Base-by-base conservation (phyloP, 2,329 filamentous ascomycete genomes). In the Pseudocercospora fuligena region DNA sequence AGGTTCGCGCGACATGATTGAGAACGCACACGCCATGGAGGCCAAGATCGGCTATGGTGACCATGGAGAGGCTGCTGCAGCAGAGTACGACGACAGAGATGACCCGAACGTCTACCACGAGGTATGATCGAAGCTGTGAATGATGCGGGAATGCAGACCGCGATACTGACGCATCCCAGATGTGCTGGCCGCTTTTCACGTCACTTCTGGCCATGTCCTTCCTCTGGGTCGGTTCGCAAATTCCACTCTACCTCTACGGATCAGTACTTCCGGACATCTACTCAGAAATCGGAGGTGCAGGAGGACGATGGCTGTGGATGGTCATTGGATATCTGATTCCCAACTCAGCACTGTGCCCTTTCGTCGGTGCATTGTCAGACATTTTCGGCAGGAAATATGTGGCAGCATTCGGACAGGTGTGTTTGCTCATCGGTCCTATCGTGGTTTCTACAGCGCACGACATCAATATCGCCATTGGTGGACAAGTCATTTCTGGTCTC, bases 311-410 rank as follows among this genome's bases (percentile, higher is more conserved):
- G 56, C 49, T 75, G 23, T 76, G 75, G 88, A 85, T 88, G 78
- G 80, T 86, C 12, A 75, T 82, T 27, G 81, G 76, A 16, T 85
- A 88, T 69, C 78, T 88, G 6, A 82, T 89, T n/a, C 82, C 85
- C 2, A 82, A 85, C 57, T 86, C 86, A 2, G 84, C 83, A 2
- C 78, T 88, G 1, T 87, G 85, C 66, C 87, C 87, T 9, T 89
- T 92, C 71, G 89, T 92, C 1, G 90, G 90, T 11, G 85, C 86
- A 0, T 77, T 90, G 0, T 89, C 88, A 1, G 88, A 90, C 79
- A 78, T 90, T 6, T 78, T 90, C 58, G 88, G 88, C 61, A 85
- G 89, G 66, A 83, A 87, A 66, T 86, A 84, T 73, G 87, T 90
- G 46, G 87, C 84, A 8, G 75, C 89, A 27, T 76, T 83, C 3